A percentile compares a stretch with the other conserved stretches of the same genome.
Conservation (phyloP, 2,329 filamentous ascomycete genomes). For the Periconia sp. region DNA sequence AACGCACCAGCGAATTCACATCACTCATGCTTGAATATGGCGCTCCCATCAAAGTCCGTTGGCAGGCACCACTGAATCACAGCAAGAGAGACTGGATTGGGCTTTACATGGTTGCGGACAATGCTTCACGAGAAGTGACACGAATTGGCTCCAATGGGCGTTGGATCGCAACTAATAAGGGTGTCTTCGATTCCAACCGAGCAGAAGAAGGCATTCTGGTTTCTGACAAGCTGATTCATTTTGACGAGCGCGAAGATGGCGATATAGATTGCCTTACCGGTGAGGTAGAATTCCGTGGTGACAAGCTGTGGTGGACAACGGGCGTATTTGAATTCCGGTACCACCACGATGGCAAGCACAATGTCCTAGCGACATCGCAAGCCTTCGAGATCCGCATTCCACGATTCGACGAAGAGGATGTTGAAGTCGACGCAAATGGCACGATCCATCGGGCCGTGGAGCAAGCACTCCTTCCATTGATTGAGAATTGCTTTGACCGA, state of each 20-base stretch:
- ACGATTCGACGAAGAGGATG: conserved; percentile 77
- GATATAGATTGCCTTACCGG: conserved; percentile 71
- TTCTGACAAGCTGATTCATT: conserved; percentile 66
- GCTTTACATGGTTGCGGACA: conserved; percentile 95
- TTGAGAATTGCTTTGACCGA: conserved; percentile 91
- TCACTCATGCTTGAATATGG: conserved; percentile 87
- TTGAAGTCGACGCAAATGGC: conserved; percentile 64
- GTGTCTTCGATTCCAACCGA: conserved; percentile 75
- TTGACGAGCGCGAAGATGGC: conserved; percentile 51
- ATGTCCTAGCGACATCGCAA: conserved; percentile 90
- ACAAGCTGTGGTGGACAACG: conserved; percentile 97
- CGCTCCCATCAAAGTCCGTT: conserved; percentile 84
- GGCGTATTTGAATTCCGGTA: conserved; percentile 97
- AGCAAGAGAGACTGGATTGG: conserved; percentile 94
- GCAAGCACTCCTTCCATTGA: conserved; percentile 76
- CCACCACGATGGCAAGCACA: conserved; percentile 91
- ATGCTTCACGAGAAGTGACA: conserved; percentile 82
- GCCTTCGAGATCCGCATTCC: conserved; percentile 90
- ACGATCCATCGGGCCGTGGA: conserved; percentile 75
- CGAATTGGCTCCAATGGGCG: conserved; percentile 84
- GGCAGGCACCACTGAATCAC: conserved; percentile 88
- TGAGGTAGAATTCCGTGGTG: conserved; percentile 85
- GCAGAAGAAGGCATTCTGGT: conserved; percentile 78
- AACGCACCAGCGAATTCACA: conserved; percentile 66
- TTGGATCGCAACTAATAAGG: conserved; percentile 82